Evolutionary conservation across 345 rosid genomes (phyloP).

Genomic region (Eucalyptus polybractea): DNA sequence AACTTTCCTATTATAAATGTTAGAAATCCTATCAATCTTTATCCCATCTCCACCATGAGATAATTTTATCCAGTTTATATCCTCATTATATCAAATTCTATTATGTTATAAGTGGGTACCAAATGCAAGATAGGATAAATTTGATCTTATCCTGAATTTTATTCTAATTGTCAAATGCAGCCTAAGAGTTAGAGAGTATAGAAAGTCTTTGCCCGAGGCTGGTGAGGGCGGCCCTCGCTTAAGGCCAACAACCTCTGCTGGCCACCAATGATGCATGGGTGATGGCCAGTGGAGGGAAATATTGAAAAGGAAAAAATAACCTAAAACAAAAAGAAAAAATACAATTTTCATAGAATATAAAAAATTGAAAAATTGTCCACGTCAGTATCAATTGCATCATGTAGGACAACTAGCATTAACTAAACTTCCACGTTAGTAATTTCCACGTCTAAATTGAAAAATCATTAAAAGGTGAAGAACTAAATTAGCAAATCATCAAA

Average conservation of each 20-base stretch:
- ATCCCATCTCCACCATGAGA: fast-evolving
- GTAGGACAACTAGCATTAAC: fast-evolving
- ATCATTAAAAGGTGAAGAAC: not conserved
- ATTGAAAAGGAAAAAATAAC: fast-evolving
- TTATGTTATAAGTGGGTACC: too few species aligned
- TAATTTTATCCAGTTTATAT: too few species aligned
- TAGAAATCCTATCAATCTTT: fast-evolving
- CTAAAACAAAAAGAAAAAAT: fast-evolving
- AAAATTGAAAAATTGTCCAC: too few species aligned
- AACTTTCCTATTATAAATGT: too few species aligned
- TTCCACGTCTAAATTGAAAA: fast-evolving
- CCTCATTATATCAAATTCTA: too few species aligned
- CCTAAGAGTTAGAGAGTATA: not conserved
- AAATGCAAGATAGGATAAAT: too few species aligned
- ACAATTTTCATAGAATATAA: not conserved
- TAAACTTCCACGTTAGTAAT: fast-evolving
- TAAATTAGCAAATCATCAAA: too few species aligned
- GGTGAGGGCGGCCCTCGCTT: not conserved
- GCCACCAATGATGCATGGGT: too few species aligned
- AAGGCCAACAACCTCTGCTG: too few species aligned
- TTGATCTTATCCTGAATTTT: too few species aligned
- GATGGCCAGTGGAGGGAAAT: not conserved
- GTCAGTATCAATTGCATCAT: fast-evolving
- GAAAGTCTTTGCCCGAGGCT: not conserved
- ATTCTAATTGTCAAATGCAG: too few species aligned